Base-by-base conservation (phyloP, 805 yeast species). In the Candida boleticola region DNA sequence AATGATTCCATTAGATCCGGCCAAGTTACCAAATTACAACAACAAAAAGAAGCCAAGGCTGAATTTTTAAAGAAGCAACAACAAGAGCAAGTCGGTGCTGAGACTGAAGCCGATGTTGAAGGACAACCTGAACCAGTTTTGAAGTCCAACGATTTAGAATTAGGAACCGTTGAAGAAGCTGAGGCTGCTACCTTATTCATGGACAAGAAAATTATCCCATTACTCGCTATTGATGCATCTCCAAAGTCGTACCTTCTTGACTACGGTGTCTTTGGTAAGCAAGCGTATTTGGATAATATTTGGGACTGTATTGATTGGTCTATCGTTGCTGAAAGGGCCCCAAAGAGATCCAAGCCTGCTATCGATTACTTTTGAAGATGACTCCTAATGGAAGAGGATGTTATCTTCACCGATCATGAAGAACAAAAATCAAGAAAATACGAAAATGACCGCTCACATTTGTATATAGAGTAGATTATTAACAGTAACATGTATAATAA, bases 181-280 rank as follows among this genome's bases (percentile, higher is more conserved):
- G 74, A 68, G 50, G 61, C 56, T 41, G 54, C 54, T 30, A 47
- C 58, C 32, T 55, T 67, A 45, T 69, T 45, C 50, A 52, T 60
- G 18, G 71, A 67, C 51, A 61, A 60, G 52, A 70, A 58, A 55
- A 65, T 59, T 52, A 65, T 77, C 39, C 93, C 95, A 4, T 60
- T 86, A 31, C 65, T 86, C 42, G 82, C 87, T 18, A 71, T 86
- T 36, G 92, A 85, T 60, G 84, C 80, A 4, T 80, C 87, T 34
- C 85, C 87, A 50, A 78, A 83, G 50, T 77, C 79, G 42, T 86
- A 82, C 68, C 61, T 85, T 38, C 64, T 76, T 46, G 93, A 86
- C 62, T 86, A 84, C 54, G 95, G 95, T 41, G 85, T 83, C 10
- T 83, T 73, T 58, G 70, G 73, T 54, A 59, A 77, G 73, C 63